A percentile compares a stretch with the other conserved stretches of the same genome.
Evolutionary conservation across 1,284 basidiomycete species (phyloP).

Genomic region (Sporisorium scitamineum): DNA sequence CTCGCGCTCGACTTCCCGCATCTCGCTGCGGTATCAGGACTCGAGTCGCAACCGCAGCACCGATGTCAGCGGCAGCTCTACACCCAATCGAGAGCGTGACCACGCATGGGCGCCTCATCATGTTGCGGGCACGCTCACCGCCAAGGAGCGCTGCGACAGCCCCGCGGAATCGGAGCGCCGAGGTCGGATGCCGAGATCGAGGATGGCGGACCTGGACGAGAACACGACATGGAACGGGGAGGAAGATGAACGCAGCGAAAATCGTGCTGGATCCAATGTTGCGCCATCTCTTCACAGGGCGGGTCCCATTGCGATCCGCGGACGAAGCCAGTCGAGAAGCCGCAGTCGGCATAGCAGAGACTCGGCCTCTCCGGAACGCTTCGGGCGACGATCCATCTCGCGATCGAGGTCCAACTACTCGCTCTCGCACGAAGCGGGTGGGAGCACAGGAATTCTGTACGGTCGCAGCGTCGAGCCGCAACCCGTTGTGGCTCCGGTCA

Average conservation of each 20-base stretch:
- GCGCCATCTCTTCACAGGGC: slow-evolving; percentile 16
- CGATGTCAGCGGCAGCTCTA: slow-evolving; percentile 41
- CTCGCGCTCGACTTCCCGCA: slow-evolving; percentile 43
- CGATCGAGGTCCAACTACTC: slow-evolving; percentile 28
- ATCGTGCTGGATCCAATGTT: slow-evolving; percentile 16
- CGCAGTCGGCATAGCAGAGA: slow-evolving; percentile 50
- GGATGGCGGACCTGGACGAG: slow-evolving; percentile 53
- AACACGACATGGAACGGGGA: slow-evolving; percentile 53
- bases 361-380: slow-evolving; percentile 36
- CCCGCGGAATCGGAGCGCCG: slow-evolving; percentile 49
- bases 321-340: slow-evolving; percentile 46
- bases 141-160: slow-evolving; percentile 44
- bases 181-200: slow-evolving; percentile 31
- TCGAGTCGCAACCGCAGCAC: slow-evolving; percentile 43
- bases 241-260: slow-evolving; percentile 21
- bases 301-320: slow-evolving; percentile 37
- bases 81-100: slow-evolving; percentile 43
- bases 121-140: slow-evolving; percentile 19
- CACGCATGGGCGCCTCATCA: slow-evolving; percentile 29
- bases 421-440: slow-evolving; percentile 26
- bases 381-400: slow-evolving; percentile 29
- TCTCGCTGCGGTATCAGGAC: slow-evolving; percentile 32
- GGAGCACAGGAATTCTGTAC: slow-evolving; percentile 16
- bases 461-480: slow-evolving; percentile 40
- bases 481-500: slow-evolving; percentile 8